Evolutionary conservation across 2,329 filamentous ascomycete genomes (phyloP), one percentile per base, ranked within the genome.

Genomic region (Aureobasidium lini): DNA sequence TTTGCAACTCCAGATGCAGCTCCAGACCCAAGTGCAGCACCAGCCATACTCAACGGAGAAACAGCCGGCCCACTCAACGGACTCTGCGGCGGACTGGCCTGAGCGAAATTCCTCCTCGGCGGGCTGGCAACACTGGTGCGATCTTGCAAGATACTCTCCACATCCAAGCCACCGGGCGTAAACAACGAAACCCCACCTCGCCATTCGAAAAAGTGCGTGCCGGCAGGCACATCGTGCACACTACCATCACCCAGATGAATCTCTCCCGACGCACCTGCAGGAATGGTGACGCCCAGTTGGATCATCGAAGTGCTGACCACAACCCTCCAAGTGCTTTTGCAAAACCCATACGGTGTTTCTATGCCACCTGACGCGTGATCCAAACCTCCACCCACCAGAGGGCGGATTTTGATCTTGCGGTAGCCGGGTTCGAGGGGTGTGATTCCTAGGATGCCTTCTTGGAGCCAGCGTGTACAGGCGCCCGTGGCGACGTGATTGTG

Each of bases 161-260:
- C 47, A 28, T 23, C 23, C 23, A 23, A 23, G 23, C 23, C 23
- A 23, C 23, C 23, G 23, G 47, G 23, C 11, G 18, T 1, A 2
- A 34, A 13, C 4, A 32, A 49, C 15, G 47, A 6, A 9, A 32
- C 32, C 34, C 10, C 16, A n/a, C 29, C 23, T 5, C 23, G 50
- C 42, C 43, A 57, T 7, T 57, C 54, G 54, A 57, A 57, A 16
- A 57, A 57, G 15, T 57, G 54, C 3, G 42, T 47, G 18, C 54
- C 54, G 11, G 34, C 3, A 18, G 54, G 54, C 8, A 57, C 42
- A 6, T 57, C 43, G 15, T 40, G 43, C 1, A 57, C n/a, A 9
- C 32, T 13, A 2, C 54, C 54, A 13, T 48, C 32, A 9, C 54
- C 54, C 1, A 57, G 34, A 10, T 57, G 54, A 1, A 57, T 32